Conservation (phyloP, 768 basidiomycete genomes). For the Pleurotus cornucopiae region DNA sequence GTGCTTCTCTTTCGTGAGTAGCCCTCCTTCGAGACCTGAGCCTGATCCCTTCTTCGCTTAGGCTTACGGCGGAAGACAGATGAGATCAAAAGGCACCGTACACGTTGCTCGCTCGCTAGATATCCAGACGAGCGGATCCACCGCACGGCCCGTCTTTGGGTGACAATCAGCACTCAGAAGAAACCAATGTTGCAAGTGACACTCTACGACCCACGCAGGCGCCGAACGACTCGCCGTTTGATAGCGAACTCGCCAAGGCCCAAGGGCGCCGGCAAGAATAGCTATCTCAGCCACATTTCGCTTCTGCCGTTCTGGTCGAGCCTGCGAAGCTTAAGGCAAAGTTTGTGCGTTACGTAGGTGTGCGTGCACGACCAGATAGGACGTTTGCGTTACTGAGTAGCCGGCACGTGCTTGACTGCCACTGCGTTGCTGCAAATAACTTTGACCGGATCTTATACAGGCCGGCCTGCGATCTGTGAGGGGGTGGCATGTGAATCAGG, state of each 20-base stretch:
- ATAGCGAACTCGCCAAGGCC: background rate
- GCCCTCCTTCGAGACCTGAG: background rate
- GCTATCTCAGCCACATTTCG: background rate
- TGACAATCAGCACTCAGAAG: background rate
- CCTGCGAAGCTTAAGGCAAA: background rate
- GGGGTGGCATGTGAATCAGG: conserved; percentile 5
- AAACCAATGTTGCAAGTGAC: background rate
- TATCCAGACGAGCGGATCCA: background rate
- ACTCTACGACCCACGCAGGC: conserved; percentile 3
- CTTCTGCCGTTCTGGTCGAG: conserved; percentile 5
- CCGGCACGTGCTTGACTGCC: background rate
- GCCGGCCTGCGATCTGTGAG: background rate
- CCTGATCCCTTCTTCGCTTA: background rate
- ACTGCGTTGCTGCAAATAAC: background rate
- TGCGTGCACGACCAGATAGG: background rate
- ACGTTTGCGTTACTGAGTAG: background rate
- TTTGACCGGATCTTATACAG: conserved; percentile 4
- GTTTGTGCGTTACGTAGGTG: background rate
- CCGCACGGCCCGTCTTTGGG: background rate
- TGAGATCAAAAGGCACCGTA: background rate
- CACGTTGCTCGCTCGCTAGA: background rate
- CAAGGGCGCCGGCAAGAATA: background rate
- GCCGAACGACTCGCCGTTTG: background rate
- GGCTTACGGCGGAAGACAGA: background rate
- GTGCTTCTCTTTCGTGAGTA: background rate